Conservation (phyloP, 768 basidiomycete species). For the Serendipita sp. region DNA sequence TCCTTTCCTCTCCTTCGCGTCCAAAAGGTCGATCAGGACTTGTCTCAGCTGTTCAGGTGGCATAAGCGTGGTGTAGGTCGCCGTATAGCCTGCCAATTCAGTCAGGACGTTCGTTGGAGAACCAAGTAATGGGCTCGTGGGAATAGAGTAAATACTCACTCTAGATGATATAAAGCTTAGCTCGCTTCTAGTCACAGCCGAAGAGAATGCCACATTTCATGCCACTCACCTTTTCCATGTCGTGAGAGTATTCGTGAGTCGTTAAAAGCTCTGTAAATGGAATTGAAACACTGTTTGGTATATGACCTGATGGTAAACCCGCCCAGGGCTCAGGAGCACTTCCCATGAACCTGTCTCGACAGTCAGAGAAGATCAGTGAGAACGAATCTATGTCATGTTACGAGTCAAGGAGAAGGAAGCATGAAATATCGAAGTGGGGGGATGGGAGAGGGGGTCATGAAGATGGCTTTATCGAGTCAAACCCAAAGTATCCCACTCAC, state of each 20-base stretch:
- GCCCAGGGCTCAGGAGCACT: constrained; percentile 78
- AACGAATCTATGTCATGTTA: no score
- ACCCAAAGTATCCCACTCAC: constrained; percentile 23
- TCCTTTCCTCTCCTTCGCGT: constrained; percentile 17
- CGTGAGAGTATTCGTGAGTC: constrained; percentile 23
- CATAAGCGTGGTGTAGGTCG: constrained; percentile 34
- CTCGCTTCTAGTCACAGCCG: no score
- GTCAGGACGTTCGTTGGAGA: no score
- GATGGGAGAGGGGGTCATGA: no score
- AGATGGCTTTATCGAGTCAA: no score
- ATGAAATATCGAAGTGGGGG: no score
- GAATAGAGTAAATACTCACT: no score
- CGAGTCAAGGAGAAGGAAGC: no score
- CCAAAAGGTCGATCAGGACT: constrained; percentile 48
- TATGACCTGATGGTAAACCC: constrained; percentile 79
- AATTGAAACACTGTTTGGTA: constrained; percentile 70
- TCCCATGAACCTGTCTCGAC: constrained; percentile 51
- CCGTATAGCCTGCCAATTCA: constrained; percentile 11
- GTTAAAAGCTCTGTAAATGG: constrained; percentile 66
- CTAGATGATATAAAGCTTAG: no score
- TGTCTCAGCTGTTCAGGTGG: constrained; percentile 39
- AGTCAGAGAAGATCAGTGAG: not conserved
- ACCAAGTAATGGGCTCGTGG: no score
- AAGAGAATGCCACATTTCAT: no score
- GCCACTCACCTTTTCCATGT: no score